These are phyloP conservation scores for Fusarium tanahbumbuense DNA, from an alignment of 2,329 filamentous ascomycete species.

Conservation along the genomic window DNA sequence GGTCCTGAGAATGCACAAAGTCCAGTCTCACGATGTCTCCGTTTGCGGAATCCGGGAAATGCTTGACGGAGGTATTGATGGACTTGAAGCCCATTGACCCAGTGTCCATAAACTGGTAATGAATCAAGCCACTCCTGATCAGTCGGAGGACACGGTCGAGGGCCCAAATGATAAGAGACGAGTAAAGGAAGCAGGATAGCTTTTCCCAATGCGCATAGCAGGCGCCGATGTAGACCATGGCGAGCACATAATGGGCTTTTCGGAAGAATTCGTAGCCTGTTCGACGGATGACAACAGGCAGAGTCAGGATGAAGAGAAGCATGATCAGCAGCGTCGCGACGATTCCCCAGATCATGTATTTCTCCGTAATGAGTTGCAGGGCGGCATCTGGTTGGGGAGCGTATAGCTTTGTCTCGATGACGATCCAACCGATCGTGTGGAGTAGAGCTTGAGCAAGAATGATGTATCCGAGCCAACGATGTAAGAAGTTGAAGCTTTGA, in stretches of 20 bases:
- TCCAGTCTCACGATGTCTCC: background rate
- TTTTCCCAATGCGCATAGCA: slow-evolving; percentile 4
- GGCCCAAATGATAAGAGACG: background rate
- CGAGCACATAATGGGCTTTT: background rate
- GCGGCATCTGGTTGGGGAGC: background rate
- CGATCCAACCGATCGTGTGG: background rate
- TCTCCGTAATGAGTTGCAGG: background rate
- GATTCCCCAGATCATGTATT: background rate
- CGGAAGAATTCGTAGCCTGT: slow-evolving; percentile 2
- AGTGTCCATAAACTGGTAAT: background rate
- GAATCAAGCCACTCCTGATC: background rate
- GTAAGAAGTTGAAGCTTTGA: slow-evolving; percentile 1
- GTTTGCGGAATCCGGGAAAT: background rate
- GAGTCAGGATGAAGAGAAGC: background rate
- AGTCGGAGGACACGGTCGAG: background rate
- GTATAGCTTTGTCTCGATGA: background rate
- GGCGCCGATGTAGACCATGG: background rate
- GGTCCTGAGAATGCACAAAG: background rate
- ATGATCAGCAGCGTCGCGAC: background rate
- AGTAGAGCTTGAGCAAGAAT: background rate
- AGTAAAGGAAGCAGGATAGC: background rate
- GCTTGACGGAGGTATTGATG: background rate
- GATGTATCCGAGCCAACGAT: slow-evolving; percentile 1
- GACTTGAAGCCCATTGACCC: background rate
- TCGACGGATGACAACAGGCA: background rate